Conservation (phyloP, 2,329 filamentous ascomycete species). For the Metarhizium anisopliae region DNA sequence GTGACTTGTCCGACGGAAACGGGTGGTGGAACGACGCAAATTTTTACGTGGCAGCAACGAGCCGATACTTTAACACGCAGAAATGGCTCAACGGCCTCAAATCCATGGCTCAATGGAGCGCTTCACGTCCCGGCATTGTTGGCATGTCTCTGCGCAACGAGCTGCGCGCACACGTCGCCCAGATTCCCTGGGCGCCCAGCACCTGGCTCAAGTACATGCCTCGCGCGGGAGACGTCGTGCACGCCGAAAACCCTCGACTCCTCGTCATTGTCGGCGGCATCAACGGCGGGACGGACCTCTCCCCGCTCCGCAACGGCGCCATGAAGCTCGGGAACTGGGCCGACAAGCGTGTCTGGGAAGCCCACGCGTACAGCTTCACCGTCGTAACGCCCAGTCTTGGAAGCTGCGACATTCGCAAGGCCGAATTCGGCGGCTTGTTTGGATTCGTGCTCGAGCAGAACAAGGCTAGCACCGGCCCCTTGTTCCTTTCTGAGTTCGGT, state of each 20-base stretch:
- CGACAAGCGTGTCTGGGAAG: conserved; percentile 51
- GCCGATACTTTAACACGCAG: conserved; percentile 43
- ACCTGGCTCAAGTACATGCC: conserved; percentile 44
- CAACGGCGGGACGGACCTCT: conserved; percentile 44
- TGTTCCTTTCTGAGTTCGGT: conserved; percentile 53
- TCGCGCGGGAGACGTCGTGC: conserved; percentile 38
- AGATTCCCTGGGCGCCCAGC: conserved; percentile 32
- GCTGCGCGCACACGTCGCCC: conserved; percentile 38
- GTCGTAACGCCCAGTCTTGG: conserved; percentile 34
- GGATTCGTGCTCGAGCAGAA: conserved; percentile 44
- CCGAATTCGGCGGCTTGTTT: conserved; percentile 35
- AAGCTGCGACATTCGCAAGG: conserved; percentile 33
- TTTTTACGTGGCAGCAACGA: conserved; percentile 40
- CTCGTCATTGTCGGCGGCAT: conserved; percentile 47
- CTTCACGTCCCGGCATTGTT: conserved; percentile 38
- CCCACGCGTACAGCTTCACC: conserved; percentile 49
- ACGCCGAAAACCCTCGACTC: conserved; percentile 40
- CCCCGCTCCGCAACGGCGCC: conserved; percentile 25
- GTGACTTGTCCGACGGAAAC: conserved; percentile 46
- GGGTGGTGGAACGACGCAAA: conserved; percentile 48
- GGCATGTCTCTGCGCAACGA: conserved; percentile 51
- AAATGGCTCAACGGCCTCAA: conserved; percentile 44
- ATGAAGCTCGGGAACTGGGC: conserved; percentile 37
- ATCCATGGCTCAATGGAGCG: conserved; percentile 42
- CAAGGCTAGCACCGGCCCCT: conserved; percentile 38